phyloP scores from a whole-genome alignment of 2,329 filamentous ascomycete species.

The Helotiales sp. region DNA sequence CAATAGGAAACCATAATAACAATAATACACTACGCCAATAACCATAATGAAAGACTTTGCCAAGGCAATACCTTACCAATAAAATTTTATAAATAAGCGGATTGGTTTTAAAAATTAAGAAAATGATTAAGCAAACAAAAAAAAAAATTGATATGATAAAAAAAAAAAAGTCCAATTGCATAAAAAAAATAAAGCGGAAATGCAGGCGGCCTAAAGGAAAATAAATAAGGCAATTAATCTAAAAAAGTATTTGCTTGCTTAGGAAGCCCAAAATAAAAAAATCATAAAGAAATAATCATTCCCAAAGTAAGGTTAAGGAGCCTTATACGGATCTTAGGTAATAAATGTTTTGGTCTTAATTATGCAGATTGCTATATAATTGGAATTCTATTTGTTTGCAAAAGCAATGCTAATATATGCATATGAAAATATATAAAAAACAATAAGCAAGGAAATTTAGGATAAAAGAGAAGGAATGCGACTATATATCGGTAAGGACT shows the following conservation, averaged over 20 bases:
- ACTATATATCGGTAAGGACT: slow-evolving; percentile 3
- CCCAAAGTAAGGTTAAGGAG: neutral
- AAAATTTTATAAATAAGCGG: neutral
- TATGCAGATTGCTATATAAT: neutral
- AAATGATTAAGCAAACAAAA: slow-evolving; percentile 2
- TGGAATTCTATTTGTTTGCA: slow-evolving; percentile 3
- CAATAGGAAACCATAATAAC: neutral
- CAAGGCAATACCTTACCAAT: neutral
- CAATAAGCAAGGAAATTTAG: neutral
- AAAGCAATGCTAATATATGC: neutral
- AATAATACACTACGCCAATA: neutral
- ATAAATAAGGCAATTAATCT: slow-evolving; percentile 1
- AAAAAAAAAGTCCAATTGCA: neutral
- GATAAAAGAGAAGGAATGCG: neutral
- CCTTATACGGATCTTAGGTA: neutral
- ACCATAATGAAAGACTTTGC: neutral
- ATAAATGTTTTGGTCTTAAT: neutral
- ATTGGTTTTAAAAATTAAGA: neutral
- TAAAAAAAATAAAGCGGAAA: neutral
- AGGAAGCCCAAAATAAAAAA: slow-evolving; percentile 13
- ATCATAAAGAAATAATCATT: slow-evolving; percentile 12
- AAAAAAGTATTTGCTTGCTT: slow-evolving; percentile 10
- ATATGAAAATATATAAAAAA: neutral
- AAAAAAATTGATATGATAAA: slow-evolving; percentile 5
- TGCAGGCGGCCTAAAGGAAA: neutral